A percentile compares a stretch with the other conserved stretches of the same genome.
Conservation (phyloP, 1,284 basidiomycete species). For the Tetrapyrgos nigripes region DNA sequence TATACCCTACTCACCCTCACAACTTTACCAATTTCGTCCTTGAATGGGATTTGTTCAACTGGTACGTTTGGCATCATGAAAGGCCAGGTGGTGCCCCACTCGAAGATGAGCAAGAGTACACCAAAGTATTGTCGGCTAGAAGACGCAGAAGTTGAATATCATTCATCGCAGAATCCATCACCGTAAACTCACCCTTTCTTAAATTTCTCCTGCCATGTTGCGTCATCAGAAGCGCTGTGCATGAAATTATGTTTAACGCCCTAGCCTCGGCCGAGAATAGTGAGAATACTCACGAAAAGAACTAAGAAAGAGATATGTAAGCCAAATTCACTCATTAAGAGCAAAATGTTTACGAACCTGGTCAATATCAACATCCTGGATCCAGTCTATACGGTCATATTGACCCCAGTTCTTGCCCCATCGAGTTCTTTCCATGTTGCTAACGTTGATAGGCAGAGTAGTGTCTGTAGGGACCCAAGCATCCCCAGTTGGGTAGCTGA, state of each 20-base stretch:
- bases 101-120: constrained; percentile 32
- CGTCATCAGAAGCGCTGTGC: constrained; percentile 8
- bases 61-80: constrained; percentile 27
- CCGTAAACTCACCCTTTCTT: constrained; percentile 18
- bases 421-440: constrained; percentile 27
- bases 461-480: constrained; percentile 28
- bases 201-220: constrained; percentile 23
- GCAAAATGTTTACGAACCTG: constrained; percentile 5
- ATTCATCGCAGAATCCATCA: neutral
- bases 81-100: constrained; percentile 39
- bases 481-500: constrained; percentile 31
- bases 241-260: neutral
- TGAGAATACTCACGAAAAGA: constrained; percentile 18
- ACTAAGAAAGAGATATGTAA: neutral
- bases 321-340: neutral
- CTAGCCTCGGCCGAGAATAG: neutral
- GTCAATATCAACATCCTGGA: constrained; percentile 29
- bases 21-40: constrained; percentile 26
- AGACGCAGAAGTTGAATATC: neutral
- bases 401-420: constrained; percentile 36
- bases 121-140: constrained; percentile 29
- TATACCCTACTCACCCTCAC: constrained; percentile 15
- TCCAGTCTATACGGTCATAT: constrained; percentile 32
- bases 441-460: constrained; percentile 27
- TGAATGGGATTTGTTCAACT: constrained; percentile 25